Evolutionary conservation across 2,329 filamentous ascomycete species (phyloP), one percentile per base, ranked within the genome.

Genomic region (Juglanconis oblonga): DNA sequence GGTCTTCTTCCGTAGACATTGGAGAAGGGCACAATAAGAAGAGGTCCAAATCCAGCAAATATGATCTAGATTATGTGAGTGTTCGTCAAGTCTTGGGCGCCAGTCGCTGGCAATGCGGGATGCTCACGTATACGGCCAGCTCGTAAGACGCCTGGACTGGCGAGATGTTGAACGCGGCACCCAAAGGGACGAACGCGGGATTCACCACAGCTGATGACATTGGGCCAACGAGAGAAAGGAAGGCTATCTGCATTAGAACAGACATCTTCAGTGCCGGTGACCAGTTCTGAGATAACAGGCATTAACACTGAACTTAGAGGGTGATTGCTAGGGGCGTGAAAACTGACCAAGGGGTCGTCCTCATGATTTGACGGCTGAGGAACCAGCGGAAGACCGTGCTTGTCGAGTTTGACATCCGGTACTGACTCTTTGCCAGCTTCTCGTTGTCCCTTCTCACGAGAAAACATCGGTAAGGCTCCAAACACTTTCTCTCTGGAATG

Each of bases 1-100:
- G 71, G 71, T 52, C 72, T 64, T 14, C 72, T 64, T 29, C 73
- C 73, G 61, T 73, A 73, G 13, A 68, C 64, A 52, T 74, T 72
- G 35, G 70, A 66, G 14, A 75, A 55, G 1, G 73, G 62, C 7
- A 73, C 58, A 11, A 65, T 55, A 13, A 67, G 33, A 9, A 67
- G 62, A 3, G 72, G 73, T n/a, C 66, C 68, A 6, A 73, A 53
- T 3, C 72, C 73, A 14, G 67, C 70, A 52, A 71, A 70, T 35
- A 71, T 64, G 51, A 75, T 73, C 52, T 67, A 67, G 24, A 24
- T 24, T 10, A 14, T 24, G 4, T 14, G 10, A 42, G 38, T 14
- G 38, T 4, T 42, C 38, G 38, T 13, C 10, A 13, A 42, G 10
- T 9, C 10, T 9, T 42, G 7, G 38, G 14, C n/a, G 13, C 4